Evolutionary conservation across 75 land plant genomes (phyloP), one percentile per base, ranked within the genome.

Genomic region (Pinus albicaulis): DNA sequence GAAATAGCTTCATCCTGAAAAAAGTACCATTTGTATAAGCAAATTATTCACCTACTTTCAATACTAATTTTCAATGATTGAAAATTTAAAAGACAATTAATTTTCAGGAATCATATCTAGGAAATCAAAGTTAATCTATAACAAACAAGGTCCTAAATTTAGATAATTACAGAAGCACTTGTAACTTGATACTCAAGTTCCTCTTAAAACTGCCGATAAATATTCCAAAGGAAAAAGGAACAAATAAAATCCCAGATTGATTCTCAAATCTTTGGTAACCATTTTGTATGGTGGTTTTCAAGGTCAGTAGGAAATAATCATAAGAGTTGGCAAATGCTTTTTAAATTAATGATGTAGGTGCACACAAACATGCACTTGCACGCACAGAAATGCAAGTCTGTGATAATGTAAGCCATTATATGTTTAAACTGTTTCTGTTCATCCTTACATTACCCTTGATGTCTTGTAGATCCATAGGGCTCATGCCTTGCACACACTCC

Each of bases 1-100:
- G 48, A 44, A 6, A 66, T 22, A 66, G 22, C 44, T 36, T 66
- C 70, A 66, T 66, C 70, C 70, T 66, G 70, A 38, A 66, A 34
- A 44, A 17, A 36, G 38, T 34, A 19, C 20, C 3, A 66, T 19
- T 66, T 14, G 19, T 66, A 38, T 20, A n/a, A 66, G 70, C 12
- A 66, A 66, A 38, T 36, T 20, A 63, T 16, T 36, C 34, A 66
- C 48, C 19, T 3, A 38, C 38, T 66, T 28, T 10, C 34, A 34
- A 38, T 38, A 44, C 8, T 2, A 66, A 66, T 36, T 66, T 15
- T 2, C 7, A 36, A 2, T 38, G 20, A 63, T 66, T 66, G 48
- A 36, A 66, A 19, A 31, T 31, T 64, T 66, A 7, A 19, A 66
- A 66, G 20, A 66, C 48, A 19, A 66, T 19, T 14, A 36, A 19